These are phyloP conservation scores for Populus tremula DNA, from an alignment of 345 rosid genomes.

Conservation along the genomic window DNA sequence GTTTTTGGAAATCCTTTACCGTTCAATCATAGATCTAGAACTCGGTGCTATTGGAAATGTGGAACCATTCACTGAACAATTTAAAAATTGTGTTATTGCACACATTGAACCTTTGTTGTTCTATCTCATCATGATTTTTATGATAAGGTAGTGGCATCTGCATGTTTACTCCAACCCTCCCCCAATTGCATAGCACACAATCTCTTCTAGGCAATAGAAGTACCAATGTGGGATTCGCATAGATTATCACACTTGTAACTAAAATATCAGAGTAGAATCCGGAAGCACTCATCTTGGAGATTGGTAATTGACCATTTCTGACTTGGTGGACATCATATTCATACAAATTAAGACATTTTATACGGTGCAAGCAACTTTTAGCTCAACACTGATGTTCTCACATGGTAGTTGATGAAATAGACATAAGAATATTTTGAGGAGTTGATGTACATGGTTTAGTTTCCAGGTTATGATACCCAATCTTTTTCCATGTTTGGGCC, in stretches of 20 bases:
- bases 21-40: neutral
- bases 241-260: neutral
- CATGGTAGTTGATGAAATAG: neutral
- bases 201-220: neutral
- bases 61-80: neutral
- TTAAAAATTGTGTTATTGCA: neutral
- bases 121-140: neutral
- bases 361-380: neutral
- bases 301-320: neutral
- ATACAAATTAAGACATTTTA: conserved; percentile 1
- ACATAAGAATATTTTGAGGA: neutral
- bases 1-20: neutral
- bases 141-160: neutral
- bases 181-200: neutral
- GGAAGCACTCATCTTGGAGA: neutral
- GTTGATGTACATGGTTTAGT: neutral
- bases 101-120: neutral
- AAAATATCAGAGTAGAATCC: neutral
- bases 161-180: neutral
- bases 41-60: neutral
- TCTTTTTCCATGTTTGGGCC: neutral
- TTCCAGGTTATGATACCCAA: neutral
- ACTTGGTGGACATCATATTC: neutral
- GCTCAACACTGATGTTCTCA: neutral
- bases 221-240: neutral